A percentile compares a stretch with the other conserved stretches of the same genome.
Evolutionary conservation across 1,139 yeast genomes (phyloP).

Genomic region (Blastobotrys persicus): DNA sequence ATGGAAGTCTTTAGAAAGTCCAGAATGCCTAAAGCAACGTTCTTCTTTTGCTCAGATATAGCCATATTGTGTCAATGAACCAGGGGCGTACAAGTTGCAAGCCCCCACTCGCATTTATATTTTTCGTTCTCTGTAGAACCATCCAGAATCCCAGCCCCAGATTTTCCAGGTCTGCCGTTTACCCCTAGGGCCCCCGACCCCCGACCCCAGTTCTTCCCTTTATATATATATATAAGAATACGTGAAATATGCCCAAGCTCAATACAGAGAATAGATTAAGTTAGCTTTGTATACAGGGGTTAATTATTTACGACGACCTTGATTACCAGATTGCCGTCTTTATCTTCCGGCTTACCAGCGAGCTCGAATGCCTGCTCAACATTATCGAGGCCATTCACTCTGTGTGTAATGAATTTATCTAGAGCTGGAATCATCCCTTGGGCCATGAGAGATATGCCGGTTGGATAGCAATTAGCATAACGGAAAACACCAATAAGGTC

Average conservation of each 20-base stretch:
- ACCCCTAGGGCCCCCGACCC: too few species aligned
- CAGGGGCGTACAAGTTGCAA: background rate
- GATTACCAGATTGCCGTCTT: slow-evolving; percentile 32
- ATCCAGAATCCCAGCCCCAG: slow-evolving; percentile 6
- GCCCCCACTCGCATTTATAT: background rate
- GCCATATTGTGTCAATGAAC: background rate
- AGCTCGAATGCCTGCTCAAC: slow-evolving; percentile 31
- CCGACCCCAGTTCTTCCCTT: too few species aligned
- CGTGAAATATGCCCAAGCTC: too few species aligned
- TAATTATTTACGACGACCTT: slow-evolving; percentile 28
- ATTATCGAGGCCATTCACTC: slow-evolving; percentile 46
- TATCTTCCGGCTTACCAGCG: slow-evolving; percentile 33
- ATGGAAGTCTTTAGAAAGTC: slow-evolving; percentile 65
- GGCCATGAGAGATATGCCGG: slow-evolving; percentile 64
- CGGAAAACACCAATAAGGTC: slow-evolving; percentile 74
- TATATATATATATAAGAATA: too few species aligned
- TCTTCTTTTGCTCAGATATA: slow-evolving; percentile 43
- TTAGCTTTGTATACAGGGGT: background rate
- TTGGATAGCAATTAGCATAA: slow-evolving; percentile 76
- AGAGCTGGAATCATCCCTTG: slow-evolving; percentile 56
- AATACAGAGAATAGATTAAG: background rate
- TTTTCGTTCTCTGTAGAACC: slow-evolving; percentile 4
- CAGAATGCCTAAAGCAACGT: slow-evolving; percentile 72
- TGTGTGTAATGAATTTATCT: slow-evolving; percentile 69
- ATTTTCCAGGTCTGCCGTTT: background rate